Evolutionary conservation across 768 basidiomycete species (phyloP).

Genomic region (Phaeolepiota aurea): DNA sequence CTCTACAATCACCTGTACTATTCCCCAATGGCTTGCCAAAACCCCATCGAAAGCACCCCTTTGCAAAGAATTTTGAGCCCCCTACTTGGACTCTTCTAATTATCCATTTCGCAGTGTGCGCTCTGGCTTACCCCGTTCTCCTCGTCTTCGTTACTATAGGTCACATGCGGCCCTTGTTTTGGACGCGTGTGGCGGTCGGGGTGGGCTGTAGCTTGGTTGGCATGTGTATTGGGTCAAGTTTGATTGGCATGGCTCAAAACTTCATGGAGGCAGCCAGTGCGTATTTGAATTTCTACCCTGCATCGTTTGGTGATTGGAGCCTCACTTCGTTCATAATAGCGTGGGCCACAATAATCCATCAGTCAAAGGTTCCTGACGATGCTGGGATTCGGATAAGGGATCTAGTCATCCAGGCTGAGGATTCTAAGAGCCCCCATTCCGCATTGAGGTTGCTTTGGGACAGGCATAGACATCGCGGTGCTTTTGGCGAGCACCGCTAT

Average conservation of each 20-base stretch:
- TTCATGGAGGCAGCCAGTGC: conserved; percentile 30
- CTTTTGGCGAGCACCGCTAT: conserved; percentile 18
- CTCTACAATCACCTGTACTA: no score
- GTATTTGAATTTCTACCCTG: conserved; percentile 7
- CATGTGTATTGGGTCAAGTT: conserved; percentile 20
- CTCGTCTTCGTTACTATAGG: conserved; percentile 20
- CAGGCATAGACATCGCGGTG: conserved; percentile 21
- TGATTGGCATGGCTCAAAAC: conserved; percentile 16
- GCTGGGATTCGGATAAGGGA: conserved; percentile 28
- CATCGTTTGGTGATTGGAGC: neutral
- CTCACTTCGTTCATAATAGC: conserved; percentile 21
- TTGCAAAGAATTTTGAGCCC: conserved; percentile 20
- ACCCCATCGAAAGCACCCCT: conserved; percentile 15
- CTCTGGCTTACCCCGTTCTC: conserved; percentile 23
- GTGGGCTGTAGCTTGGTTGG: conserved; percentile 25
- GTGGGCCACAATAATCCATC: conserved; percentile 37
- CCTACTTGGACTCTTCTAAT: conserved; percentile 22
- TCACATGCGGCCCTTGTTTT: conserved; percentile 23
- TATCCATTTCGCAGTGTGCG: conserved; percentile 21
- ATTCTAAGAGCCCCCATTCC: conserved; percentile 18
- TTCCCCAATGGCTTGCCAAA: conserved; percentile 6
- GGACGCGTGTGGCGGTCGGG: conserved; percentile 29
- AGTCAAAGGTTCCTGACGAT: conserved; percentile 17
- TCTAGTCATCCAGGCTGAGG: conserved; percentile 21
- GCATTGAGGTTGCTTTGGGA: conserved; percentile 27